Base-by-base conservation (phyloP, 257 asterid species). In the Linderniella brevidens region DNA sequence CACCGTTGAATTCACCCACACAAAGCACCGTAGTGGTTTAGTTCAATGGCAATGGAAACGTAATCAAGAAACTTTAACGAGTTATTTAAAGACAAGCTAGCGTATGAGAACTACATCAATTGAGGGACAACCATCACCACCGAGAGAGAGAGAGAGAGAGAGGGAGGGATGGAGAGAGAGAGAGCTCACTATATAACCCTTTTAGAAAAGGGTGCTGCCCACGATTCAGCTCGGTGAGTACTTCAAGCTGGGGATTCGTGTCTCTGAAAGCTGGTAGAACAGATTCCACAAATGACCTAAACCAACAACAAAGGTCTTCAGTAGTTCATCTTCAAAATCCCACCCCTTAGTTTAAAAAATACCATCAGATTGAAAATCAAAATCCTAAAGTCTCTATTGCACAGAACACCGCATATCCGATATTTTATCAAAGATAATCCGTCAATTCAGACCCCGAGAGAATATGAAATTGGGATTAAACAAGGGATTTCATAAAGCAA, bases 281-380 rank as follows among this genome's bases (percentile, higher is more conserved):
- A 55, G 95, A 68, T 49, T 88, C 90, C 90, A 88, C 72, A 53
- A 83, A 88, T 62, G 73, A 84, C 76, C 95, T 83, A 68, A 65
- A 51, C 59, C 62, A 56, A 56, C 20, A 41, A n/a, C 49, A 43
- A 52, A 35, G 29, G n/a, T 41, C 13, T 3, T 69, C 20, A 59
- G 13, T 40, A n/a, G 2, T 8, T 12, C 5, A 43, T 1, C 5
- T 1, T 13, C 19, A 43, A 43, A 13, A 8, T 8, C 19, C 17
- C 19, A 12, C 2, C 17, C 11, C 19, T 13, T 43, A 18, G 18
- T 1, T 13, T 43, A 12, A 16, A 43, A 3, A n/a, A 43, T 43
- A 8, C 19, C 17, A 17, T 9, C 19, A 41, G 13, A 18, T 17
- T 19, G 36, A 48, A 17, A 36, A 11, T 14, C 36, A 48, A 17